These are phyloP conservation scores for Chytridium lagenaria DNA, from an alignment of 371 early-diverging fungal species.

Conservation along the genomic window DNA sequence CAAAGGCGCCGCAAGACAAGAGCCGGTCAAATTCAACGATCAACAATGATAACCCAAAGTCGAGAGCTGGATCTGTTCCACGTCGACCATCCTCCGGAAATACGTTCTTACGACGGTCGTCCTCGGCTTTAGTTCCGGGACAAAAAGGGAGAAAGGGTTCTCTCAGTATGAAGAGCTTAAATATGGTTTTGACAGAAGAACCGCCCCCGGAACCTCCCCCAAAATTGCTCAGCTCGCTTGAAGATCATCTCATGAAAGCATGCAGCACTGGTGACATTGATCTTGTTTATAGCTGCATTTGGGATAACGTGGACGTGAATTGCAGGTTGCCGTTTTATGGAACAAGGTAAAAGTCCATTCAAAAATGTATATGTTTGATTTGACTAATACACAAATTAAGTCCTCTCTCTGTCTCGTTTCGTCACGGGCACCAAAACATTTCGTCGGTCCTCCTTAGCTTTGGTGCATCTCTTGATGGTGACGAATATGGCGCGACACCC, in stretches of 20 bases:
- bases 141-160: neutral
- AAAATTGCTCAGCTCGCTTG: constrained; percentile 24
- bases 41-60: neutral
- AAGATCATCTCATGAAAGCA: constrained; percentile 39
- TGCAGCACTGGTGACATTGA: constrained; percentile 47
- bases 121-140: neutral
- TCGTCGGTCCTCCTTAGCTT: constrained; percentile 46
- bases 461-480: constrained; percentile 48
- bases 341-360: constrained; percentile 34
- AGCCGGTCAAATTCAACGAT: neutral
- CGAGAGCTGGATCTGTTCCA: neutral
- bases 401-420: constrained; percentile 50
- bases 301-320: constrained; percentile 47
- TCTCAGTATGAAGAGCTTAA: neutral
- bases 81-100: neutral
- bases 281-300: constrained; percentile 43
- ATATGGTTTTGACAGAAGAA: neutral
- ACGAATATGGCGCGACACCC: constrained; percentile 52
- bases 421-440: constrained; percentile 38
- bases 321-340: constrained; percentile 44
- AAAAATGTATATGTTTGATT: neutral
- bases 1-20: constrained; percentile 1
- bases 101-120: neutral
- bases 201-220: constrained; percentile 20
- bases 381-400: constrained; percentile 22